Base-by-base conservation (phyloP, 441 rosid genomes). In the Biscutella laevigata region DNA sequence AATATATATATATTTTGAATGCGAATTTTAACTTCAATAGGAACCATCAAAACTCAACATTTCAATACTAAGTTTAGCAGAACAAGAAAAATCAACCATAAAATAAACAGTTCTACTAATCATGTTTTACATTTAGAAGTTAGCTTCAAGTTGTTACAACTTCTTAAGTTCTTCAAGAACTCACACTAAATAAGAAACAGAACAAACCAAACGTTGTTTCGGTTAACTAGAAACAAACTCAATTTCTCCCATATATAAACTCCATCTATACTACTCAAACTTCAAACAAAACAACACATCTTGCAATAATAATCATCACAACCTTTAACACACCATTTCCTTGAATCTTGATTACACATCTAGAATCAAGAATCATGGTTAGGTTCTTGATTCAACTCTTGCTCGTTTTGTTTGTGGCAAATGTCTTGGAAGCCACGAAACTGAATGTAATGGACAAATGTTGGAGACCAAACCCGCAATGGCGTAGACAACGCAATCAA, bases 401-500 rank as follows among this genome's bases (percentile, higher is more conserved):
- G 11, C 32, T 55, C 50, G 9, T 62, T 28, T 27, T 66, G 39
- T 50, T 44, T 50, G 53, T 53, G 6, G 59, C 55, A 49, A 53
- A 47, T 46, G 41, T 60, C 39, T 33, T 61, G 51, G 13, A 22
- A 2, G 43, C 21, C 27, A 5, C 53, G 67, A 21, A 73, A n/a
- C 39, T 79, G 70, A 90, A 90, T 40, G 84, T 51, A 4, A 83
- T 84, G 14, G 90, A 84, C 74, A 64, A 66, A 50, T 87, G 98
- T 17, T 87, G 88, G 85, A 65, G 84, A 60, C 27, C 11, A 1
- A 64, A 74, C 32, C 78, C 83, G 9, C 10, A 57, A 2, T 82
- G 95, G 98, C 41, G 71, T 12, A 73, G 54, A 24, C 51, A 38
- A 22, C 70, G 86, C 2, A 80, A 77, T 4, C 75, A 73, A 13